Evolutionary conservation across 1,284 basidiomycete species (phyloP).

Genomic region (Fomitopsis betulina): DNA sequence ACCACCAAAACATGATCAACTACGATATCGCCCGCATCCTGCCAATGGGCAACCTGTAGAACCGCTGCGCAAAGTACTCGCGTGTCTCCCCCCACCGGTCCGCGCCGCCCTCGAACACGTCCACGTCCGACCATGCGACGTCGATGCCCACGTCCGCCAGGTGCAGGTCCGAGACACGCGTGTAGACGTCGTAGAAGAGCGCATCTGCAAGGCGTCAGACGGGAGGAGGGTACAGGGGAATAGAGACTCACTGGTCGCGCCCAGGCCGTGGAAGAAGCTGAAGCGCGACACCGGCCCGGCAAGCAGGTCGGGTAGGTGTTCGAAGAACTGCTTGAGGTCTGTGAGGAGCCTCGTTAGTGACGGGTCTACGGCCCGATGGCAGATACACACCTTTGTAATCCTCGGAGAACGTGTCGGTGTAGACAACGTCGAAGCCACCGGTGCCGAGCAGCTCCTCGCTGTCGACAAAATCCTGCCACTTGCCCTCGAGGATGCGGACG

Average conservation of each 20-base stretch:
- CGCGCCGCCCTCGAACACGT: slow-evolving; percentile 43
- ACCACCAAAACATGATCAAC: neutral
- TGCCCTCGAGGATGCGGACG: slow-evolving; percentile 84
- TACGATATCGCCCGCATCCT: slow-evolving; percentile 29
- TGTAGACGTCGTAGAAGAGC: slow-evolving; percentile 91
- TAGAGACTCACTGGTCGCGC: slow-evolving; percentile 76
- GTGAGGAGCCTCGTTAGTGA: neutral
- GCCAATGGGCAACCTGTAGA: slow-evolving; percentile 62
- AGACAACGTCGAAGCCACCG: slow-evolving; percentile 85
- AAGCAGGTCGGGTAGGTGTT: slow-evolving; percentile 78
- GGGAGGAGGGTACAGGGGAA: neutral
- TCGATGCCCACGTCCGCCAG: slow-evolving; percentile 76
- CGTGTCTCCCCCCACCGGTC: slow-evolving; percentile 67
- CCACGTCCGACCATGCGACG: slow-evolving; percentile 72
- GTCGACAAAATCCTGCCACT: slow-evolving; percentile 86
- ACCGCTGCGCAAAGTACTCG: slow-evolving; percentile 66
- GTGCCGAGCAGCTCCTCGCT: slow-evolving; percentile 47
- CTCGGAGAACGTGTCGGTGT: slow-evolving; percentile 96
- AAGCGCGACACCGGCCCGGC: slow-evolving; percentile 75
- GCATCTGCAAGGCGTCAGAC: slow-evolving; percentile 48
- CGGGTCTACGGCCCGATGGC: neutral
- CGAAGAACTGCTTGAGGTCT: slow-evolving; percentile 84
- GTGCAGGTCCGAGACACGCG: slow-evolving; percentile 82
- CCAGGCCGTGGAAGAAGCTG: slow-evolving; percentile 96
- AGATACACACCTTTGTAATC: slow-evolving; percentile 61